Evolutionary conservation across 1,139 yeast species (phyloP).

Genomic region (Waltiozyma sp.): DNA sequence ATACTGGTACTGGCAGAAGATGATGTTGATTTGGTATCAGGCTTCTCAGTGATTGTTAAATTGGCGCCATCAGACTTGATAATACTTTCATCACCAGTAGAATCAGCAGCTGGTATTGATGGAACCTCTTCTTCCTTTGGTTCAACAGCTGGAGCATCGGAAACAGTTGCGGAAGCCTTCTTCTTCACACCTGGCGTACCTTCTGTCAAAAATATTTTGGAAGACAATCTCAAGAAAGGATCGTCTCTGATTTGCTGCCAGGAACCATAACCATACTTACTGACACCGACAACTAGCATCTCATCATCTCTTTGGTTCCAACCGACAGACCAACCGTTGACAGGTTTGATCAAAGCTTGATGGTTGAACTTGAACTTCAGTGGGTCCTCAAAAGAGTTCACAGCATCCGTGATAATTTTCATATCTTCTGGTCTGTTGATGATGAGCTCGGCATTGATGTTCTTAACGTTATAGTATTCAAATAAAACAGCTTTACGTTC

Average conservation of each 20-base stretch:
- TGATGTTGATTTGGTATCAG: slow-evolving; percentile 1
- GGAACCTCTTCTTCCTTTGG: not conserved
- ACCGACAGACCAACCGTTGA: slow-evolving; percentile 81
- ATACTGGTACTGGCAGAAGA: not conserved
- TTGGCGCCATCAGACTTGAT: not conserved
- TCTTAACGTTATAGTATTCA: slow-evolving; percentile 81
- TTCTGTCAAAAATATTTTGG: slow-evolving; percentile 61
- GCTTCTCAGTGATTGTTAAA: slow-evolving; percentile 5
- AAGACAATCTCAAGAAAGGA: slow-evolving; percentile 79
- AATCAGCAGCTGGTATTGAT: not conserved
- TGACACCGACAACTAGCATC: slow-evolving; percentile 75
- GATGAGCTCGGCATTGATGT: slow-evolving; percentile 82
- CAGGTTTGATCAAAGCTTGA: slow-evolving; percentile 55
- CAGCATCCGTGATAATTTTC: slow-evolving; percentile 46
- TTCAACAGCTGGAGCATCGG: not conserved
- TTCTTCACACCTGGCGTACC: slow-evolving; percentile 12
- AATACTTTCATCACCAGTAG: not conserved
- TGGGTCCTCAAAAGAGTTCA: slow-evolving; percentile 44
- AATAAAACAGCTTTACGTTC: slow-evolving; percentile 84
- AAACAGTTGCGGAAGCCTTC: slow-evolving; percentile 7
- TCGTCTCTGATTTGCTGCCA: slow-evolving; percentile 95
- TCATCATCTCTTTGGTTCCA: slow-evolving; percentile 84
- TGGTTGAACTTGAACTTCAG: slow-evolving; percentile 42
- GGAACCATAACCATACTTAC: slow-evolving; percentile 91
- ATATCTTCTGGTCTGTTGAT: slow-evolving; percentile 76